These are phyloP conservation scores for Phytophthora sojae DNA, from an alignment of 352 stramenopile genomes.

Conservation along the genomic window DNA sequence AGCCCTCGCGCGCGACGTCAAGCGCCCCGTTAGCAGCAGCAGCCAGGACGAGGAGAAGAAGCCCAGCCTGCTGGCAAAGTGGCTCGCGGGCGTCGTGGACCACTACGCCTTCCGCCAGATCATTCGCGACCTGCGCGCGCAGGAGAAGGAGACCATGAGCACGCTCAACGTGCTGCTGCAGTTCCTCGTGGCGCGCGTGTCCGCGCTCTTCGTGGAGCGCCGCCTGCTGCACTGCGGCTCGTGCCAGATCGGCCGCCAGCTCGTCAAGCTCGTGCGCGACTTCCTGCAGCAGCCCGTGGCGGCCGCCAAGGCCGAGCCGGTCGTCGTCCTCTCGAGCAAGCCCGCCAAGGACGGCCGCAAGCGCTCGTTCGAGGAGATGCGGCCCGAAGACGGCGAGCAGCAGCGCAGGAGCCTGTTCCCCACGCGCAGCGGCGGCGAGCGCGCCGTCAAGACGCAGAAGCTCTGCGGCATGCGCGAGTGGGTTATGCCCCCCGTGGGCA, in stretches of 20 bases:
- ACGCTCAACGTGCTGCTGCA: slow-evolving; percentile 80
- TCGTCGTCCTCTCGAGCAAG: slow-evolving; percentile 17
- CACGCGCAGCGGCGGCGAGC: slow-evolving; percentile 35
- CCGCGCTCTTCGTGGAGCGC: slow-evolving; percentile 63
- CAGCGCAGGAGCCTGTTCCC: slow-evolving; percentile 45
- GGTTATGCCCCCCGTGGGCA: slow-evolving; percentile 49
- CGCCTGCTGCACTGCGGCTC: slow-evolving; percentile 61
- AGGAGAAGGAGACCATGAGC: slow-evolving; percentile 79
- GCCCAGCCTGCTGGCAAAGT: slow-evolving; percentile 68
- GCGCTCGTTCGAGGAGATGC: slow-evolving; percentile 64
- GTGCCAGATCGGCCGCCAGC: slow-evolving; percentile 57
- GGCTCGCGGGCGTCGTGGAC: slow-evolving; percentile 79
- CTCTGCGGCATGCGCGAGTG: slow-evolving; percentile 58
- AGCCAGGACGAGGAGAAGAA: slow-evolving; percentile 20
- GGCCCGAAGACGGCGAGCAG: slow-evolving; percentile 45
- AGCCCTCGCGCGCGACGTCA: slow-evolving; percentile 59
- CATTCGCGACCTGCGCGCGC: slow-evolving; percentile 59
- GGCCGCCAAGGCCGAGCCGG: slow-evolving; percentile 15
- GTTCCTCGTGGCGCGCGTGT: slow-evolving; percentile 71
- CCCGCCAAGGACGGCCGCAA: slow-evolving; percentile 47
- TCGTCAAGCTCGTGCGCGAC: slow-evolving; percentile 68
- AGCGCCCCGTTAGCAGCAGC: slow-evolving; percentile 36
- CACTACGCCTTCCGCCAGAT: slow-evolving; percentile 76
- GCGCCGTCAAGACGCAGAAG: slow-evolving; percentile 68
- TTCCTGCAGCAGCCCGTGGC: slow-evolving; percentile 70